Conservation (phyloP, 495 filamentous ascomycete species). For the Talaromyces wortmannii region DNA sequence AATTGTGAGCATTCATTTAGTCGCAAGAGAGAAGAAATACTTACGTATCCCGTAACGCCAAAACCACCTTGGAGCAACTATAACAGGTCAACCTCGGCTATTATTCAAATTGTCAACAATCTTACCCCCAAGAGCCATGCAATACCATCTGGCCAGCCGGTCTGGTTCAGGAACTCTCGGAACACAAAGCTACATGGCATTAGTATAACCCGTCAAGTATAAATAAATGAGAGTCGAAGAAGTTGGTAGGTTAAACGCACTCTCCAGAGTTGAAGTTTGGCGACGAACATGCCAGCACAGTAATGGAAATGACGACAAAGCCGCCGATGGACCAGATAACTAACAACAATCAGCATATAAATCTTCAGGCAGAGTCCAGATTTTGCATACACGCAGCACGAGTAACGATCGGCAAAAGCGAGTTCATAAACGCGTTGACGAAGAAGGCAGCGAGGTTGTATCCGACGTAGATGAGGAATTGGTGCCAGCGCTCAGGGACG, state of each 20-base stretch:
- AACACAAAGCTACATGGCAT: conserved; percentile 48
- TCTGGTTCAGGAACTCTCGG: conserved; percentile 50
- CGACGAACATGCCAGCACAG: conserved; percentile 54
- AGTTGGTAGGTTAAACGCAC: conserved; percentile 33
- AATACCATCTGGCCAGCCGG: conserved; percentile 58
- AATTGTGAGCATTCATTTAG: not conserved
- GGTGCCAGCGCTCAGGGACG: conserved; percentile 56
- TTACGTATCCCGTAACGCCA: conserved; percentile 53
- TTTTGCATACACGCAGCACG: conserved; percentile 39
- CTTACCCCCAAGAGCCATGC: conserved; percentile 55
- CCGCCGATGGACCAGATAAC: conserved; percentile 63
- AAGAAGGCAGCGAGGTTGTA: conserved; percentile 57
- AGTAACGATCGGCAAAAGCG: conserved; percentile 56
- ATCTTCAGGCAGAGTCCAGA: not conserved
- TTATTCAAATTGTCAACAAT: not conserved
- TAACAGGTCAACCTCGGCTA: conserved; percentile 11
- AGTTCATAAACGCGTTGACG: conserved; percentile 62
- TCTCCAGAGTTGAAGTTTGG: conserved; percentile 53
- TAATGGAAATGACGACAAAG: conserved; percentile 62
- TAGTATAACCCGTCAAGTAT: not conserved
- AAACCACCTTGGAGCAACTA: conserved; percentile 54
- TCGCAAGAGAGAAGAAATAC: not conserved
- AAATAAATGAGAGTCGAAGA: not conserved
- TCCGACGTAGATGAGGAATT: conserved; percentile 66
- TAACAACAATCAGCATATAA: not conserved